These are phyloP conservation scores for Platanus orientalis DNA, from an alignment of 164 flowering plant species.

Conservation along the genomic window DNA sequence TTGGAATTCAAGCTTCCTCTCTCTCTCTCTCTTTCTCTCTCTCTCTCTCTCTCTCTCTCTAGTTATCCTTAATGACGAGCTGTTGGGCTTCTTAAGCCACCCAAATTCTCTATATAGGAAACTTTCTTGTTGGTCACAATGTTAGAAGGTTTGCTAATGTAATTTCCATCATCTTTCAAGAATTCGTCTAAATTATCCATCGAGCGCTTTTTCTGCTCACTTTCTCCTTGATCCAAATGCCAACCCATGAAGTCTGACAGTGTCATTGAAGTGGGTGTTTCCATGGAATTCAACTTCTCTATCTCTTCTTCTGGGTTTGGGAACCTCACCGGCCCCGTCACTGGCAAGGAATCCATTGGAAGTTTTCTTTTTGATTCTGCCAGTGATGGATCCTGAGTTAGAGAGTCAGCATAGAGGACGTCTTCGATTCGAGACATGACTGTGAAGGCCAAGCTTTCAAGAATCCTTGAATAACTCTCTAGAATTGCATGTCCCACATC, in stretches of 20 bases:
- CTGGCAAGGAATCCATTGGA: conserved; percentile 17
- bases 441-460: conserved; percentile 79
- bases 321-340: conserved; percentile 11
- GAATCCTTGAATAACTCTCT: conserved; percentile 86
- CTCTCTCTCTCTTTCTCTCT: conserved; percentile 9
- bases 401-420: conserved; percentile 55
- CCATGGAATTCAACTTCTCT: conserved; percentile 29
- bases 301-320: conserved; percentile 30
- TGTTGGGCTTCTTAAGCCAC: conserved; percentile 78
- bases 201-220: conserved; percentile 17
- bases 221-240: conserved; percentile 35
- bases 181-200: conserved; percentile 15
- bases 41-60: background rate
- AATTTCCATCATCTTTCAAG: conserved; percentile 18
- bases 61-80: conserved; percentile 54
- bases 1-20: conserved; percentile 9
- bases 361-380: conserved; percentile 15
- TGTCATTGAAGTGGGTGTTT: conserved; percentile 54
- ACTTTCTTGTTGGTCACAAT: conserved; percentile 34
- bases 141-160: conserved; percentile 26
- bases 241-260: conserved; percentile 90
- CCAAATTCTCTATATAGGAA: conserved; percentile 68
- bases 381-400: conserved; percentile 35
- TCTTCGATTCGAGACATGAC: conserved; percentile 75
- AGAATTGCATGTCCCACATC: conserved; percentile 80